Evolutionary conservation across 768 basidiomycete species (phyloP).

Genomic region (Chiua virens): DNA sequence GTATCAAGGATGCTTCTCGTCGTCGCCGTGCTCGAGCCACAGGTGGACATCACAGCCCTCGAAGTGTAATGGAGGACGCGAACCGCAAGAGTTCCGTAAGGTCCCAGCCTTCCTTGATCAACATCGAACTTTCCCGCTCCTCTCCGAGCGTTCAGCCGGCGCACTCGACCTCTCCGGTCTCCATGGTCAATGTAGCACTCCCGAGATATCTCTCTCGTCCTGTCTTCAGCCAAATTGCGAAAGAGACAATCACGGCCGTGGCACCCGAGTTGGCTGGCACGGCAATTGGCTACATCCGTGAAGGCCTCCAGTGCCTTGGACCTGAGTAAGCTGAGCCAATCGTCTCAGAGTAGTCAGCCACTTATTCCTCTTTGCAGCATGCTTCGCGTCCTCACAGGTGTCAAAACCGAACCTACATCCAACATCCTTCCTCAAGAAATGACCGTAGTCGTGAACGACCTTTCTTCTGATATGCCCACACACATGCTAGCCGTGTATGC

Average conservation of each 20-base stretch:
- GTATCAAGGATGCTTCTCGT: constrained; percentile 35
- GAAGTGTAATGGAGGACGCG: constrained; percentile 39
- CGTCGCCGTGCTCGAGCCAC: constrained; percentile 41
- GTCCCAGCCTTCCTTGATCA: constrained; percentile 19
- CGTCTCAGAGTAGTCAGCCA: not conserved
- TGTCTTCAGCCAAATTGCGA: constrained; percentile 8
- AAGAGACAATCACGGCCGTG: constrained; percentile 12
- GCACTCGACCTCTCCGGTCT: constrained; percentile 4
- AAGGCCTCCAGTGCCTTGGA: constrained; percentile 28
- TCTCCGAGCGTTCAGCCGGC: constrained; percentile 2
- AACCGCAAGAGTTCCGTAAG: constrained; percentile 32
- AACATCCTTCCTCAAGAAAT: constrained; percentile 32
- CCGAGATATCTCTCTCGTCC: constrained; percentile 29
- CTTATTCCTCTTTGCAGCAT: constrained; percentile 27
- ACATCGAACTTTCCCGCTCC: constrained; percentile 30
- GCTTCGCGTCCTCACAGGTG: constrained; percentile 31
- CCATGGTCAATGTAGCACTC: constrained; percentile 13
- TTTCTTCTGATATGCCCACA: constrained; percentile 33
- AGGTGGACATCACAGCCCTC: constrained; percentile 29
- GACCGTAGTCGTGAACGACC: constrained; percentile 23
- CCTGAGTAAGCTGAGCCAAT: constrained; percentile 18
- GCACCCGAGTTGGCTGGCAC: constrained; percentile 31
- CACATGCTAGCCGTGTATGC: constrained; percentile 33
- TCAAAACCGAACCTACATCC: constrained; percentile 18
- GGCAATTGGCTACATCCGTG: constrained; percentile 24